Evolutionary conservation across 202 grass and related monocot genomes (phyloP).

Genomic region (Elaeis oleifera): DNA sequence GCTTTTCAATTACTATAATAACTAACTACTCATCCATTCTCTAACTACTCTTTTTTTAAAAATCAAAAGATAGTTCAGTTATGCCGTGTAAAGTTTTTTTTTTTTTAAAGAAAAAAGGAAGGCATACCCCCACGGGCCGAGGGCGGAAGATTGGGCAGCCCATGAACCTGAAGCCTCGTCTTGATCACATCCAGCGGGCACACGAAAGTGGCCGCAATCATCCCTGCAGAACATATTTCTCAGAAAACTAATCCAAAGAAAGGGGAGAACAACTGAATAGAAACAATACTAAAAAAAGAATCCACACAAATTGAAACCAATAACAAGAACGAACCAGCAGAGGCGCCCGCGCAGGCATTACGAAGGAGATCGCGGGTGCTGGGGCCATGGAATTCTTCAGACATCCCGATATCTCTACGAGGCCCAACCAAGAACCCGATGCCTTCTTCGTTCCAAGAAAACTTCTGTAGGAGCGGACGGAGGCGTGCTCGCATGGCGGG

Average conservation of each 20-base stretch:
- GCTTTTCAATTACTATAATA: too few species aligned
- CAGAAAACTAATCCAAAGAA: too few species aligned
- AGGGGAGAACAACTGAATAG: too few species aligned
- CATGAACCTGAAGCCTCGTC: conserved; percentile 81
- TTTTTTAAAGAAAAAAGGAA: neutral
- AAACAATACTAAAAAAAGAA: too few species aligned
- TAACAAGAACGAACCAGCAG: conserved; percentile 27
- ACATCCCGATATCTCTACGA: conserved; percentile 19
- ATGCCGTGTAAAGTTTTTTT: too few species aligned
- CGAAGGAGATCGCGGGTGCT: conserved; percentile 21
- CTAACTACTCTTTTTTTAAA: too few species aligned
- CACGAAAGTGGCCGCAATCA: conserved; percentile 67
- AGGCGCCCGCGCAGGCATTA: conserved; percentile 45
- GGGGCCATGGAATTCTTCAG: neutral
- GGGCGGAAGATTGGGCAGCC: conserved; percentile 27
- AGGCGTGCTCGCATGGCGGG: too few species aligned
- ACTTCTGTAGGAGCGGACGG: too few species aligned
- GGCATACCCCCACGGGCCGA: neutral
- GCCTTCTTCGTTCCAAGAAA: too few species aligned
- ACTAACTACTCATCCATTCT: too few species aligned
- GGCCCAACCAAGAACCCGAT: too few species aligned
- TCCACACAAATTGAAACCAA: neutral
- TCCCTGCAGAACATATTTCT: conserved; percentile 27
- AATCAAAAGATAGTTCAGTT: too few species aligned
- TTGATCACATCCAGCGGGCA: conserved; percentile 89